phyloP scores from a whole-genome alignment of 2,329 filamentous ascomycete species.

The Fusarium anguioides region DNA sequence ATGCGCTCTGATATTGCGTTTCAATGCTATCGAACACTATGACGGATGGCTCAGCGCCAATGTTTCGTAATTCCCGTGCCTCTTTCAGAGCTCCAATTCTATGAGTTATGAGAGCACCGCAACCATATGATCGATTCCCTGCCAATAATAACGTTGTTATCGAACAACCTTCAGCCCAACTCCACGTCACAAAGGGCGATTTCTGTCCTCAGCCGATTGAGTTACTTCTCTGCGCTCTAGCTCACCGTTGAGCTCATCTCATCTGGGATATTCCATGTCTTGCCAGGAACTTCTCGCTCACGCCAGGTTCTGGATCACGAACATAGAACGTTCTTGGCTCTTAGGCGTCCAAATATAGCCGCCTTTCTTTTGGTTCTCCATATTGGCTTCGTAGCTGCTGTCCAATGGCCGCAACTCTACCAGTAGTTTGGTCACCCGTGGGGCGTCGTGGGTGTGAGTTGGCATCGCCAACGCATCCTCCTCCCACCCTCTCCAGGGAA shows the following conservation, averaged over 20 bases:
- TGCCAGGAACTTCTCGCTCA: slow-evolving; percentile 19
- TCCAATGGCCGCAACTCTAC: slow-evolving; percentile 31
- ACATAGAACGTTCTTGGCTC: slow-evolving; percentile 2
- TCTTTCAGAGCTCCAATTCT: background rate
- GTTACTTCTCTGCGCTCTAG: slow-evolving; percentile 10
- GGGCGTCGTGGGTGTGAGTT: slow-evolving; percentile 37
- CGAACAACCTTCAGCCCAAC: slow-evolving; percentile 18
- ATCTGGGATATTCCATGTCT: slow-evolving; percentile 26
- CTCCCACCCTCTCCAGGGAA: slow-evolving; percentile 30
- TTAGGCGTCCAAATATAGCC: slow-evolving; percentile 27
- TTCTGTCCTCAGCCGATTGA: slow-evolving; percentile 14
- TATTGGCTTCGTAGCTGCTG: background rate
- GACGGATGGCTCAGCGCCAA: slow-evolving; percentile 24
- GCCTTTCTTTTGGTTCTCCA: background rate
- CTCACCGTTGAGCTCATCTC: slow-evolving; percentile 13
- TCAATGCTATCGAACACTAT: slow-evolving; percentile 1
- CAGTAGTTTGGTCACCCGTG: slow-evolving; percentile 27
- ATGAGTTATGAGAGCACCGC: slow-evolving; percentile 1
- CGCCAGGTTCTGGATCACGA: slow-evolving; percentile 5
- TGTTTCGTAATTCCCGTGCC: slow-evolving; percentile 25
- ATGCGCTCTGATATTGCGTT: slow-evolving; percentile 3
- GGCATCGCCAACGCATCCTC: slow-evolving; percentile 47
- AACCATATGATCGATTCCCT: slow-evolving; percentile 19
- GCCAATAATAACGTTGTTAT: slow-evolving; percentile 32
- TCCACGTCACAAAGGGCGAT: slow-evolving; percentile 17